phyloP scores from a whole-genome alignment of 805 yeast species.

The Yamadazyma sp. region DNA sequence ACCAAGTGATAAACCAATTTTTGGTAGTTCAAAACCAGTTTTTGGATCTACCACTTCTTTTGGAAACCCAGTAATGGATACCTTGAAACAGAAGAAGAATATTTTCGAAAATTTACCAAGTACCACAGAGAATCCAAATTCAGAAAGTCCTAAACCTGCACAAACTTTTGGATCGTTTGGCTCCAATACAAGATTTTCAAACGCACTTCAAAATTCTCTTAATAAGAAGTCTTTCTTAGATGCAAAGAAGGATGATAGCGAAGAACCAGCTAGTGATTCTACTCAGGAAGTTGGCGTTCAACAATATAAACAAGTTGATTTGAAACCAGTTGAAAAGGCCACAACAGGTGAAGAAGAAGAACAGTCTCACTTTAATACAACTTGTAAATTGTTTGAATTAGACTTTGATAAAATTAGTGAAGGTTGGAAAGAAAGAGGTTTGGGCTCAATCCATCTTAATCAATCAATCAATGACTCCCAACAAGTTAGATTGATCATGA shows the following conservation, averaged over 20 bases:
- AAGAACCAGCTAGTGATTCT: constrained; percentile 12
- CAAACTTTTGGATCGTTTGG: constrained; percentile 36
- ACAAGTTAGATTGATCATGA: constrained; percentile 77
- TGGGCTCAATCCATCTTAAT: constrained; percentile 84
- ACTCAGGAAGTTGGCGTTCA: constrained; percentile 19
- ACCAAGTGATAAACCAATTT: constrained; percentile 1
- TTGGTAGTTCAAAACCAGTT: constrained; percentile 17
- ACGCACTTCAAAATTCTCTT: constrained; percentile 54
- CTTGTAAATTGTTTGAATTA: constrained; percentile 75
- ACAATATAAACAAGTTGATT: constrained; percentile 17
- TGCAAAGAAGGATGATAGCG: constrained; percentile 15
- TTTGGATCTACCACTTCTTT: constrained; percentile 43
- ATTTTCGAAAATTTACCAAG: constrained; percentile 24
- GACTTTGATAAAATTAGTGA: constrained; percentile 60
- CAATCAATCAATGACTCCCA: constrained; percentile 31
- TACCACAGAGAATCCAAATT: neutral
- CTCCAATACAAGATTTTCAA: constrained; percentile 43
- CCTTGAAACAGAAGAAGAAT: constrained; percentile 20
- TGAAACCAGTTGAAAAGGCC: constrained; percentile 55
- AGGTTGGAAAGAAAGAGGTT: constrained; percentile 97
- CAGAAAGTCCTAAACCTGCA: constrained; percentile 6
- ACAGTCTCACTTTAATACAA: constrained; percentile 58
- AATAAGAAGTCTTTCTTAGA: constrained; percentile 60
- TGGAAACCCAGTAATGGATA: constrained; percentile 27
- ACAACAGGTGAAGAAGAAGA: constrained; percentile 93